These are phyloP conservation scores for Madurella mycetomatis DNA, from an alignment of 2,329 filamentous ascomycete genomes.

Conservation along the genomic window DNA sequence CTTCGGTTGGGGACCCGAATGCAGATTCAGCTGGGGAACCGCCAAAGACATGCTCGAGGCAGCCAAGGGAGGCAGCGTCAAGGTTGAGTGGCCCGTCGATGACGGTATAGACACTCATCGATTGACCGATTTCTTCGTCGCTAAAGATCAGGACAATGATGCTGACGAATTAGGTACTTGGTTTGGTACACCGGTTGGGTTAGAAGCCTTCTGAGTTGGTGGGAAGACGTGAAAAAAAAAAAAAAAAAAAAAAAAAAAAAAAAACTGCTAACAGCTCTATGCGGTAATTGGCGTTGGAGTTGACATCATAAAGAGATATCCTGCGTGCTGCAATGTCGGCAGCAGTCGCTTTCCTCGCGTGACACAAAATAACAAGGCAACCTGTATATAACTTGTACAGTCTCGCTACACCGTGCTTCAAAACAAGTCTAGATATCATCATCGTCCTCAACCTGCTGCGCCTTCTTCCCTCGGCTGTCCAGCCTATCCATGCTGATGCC, in stretches of 20 bases:
- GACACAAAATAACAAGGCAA: conserved; percentile 8
- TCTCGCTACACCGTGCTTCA: conserved; percentile 3
- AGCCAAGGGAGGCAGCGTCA: conserved; percentile 64
- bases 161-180: conserved; percentile 69
- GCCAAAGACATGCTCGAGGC: conserved; percentile 86
- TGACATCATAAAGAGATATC: conserved; percentile 15
- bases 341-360: background rate
- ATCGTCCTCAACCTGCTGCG: conserved; percentile 37
- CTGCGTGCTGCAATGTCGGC: background rate
- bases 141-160: conserved; percentile 39
- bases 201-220: conserved; percentile 60
- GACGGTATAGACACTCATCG: conserved; percentile 64
- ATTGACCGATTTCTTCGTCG: conserved; percentile 70
- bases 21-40: conserved; percentile 92
- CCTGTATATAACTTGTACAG: background rate
- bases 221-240: too few species aligned
- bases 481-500: conserved; percentile 56
- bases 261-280: too few species aligned
- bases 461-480: conserved; percentile 56
- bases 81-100: conserved; percentile 79
- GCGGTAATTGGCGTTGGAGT: conserved; percentile 13
- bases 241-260: too few species aligned
- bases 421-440: conserved; percentile 51
- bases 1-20: conserved; percentile 93
- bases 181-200: conserved; percentile 71